phyloP scores from a whole-genome alignment of 495 filamentous ascomycete genomes.

The Penicillium pulvis region DNA sequence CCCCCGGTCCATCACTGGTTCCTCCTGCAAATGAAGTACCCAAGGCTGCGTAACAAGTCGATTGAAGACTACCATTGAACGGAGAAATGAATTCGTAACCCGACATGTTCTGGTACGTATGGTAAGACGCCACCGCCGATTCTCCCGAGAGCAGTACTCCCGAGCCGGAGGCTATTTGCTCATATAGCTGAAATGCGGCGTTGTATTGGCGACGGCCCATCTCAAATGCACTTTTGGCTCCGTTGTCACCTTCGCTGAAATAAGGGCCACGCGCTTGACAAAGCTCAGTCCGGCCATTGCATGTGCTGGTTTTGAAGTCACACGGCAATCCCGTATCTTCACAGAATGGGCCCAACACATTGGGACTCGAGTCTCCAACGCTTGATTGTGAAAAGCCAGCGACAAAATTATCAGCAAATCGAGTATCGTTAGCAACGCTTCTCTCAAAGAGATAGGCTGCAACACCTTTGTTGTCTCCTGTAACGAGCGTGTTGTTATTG shows the following conservation, averaged over 20 bases:
- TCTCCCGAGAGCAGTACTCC: constrained; percentile 47
- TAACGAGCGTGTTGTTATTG: constrained; percentile 88
- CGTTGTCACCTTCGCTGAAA: constrained; percentile 68
- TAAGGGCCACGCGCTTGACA: constrained; percentile 87
- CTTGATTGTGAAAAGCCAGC: constrained; percentile 94
- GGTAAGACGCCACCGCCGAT: constrained; percentile 66
- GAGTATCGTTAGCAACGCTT: constrained; percentile 53
- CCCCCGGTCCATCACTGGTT: constrained; percentile 89
- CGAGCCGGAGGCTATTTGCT: constrained; percentile 48
- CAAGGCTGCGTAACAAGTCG: constrained; percentile 86
- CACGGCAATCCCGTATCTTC: constrained; percentile 69
- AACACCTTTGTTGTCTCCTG: constrained; percentile 95
- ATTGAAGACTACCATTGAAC: constrained; percentile 69
- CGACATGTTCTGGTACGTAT: constrained; percentile 73
- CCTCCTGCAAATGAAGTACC: constrained; percentile 94
- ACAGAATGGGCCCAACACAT: constrained; percentile 79
- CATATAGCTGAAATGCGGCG: constrained; percentile 63
- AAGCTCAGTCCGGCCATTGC: constrained; percentile 68
- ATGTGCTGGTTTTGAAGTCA: constrained; percentile 76
- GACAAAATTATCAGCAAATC: constrained; percentile 69
- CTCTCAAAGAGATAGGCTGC: constrained; percentile 86
- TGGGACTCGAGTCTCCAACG: constrained; percentile 90
- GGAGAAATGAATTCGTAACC: constrained; percentile 71
- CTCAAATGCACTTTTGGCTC: constrained; percentile 72
- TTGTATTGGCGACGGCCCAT: constrained; percentile 68